Evolutionary conservation across 2,329 filamentous ascomycete species (phyloP).

Genomic region (Pyricularia grisea): DNA sequence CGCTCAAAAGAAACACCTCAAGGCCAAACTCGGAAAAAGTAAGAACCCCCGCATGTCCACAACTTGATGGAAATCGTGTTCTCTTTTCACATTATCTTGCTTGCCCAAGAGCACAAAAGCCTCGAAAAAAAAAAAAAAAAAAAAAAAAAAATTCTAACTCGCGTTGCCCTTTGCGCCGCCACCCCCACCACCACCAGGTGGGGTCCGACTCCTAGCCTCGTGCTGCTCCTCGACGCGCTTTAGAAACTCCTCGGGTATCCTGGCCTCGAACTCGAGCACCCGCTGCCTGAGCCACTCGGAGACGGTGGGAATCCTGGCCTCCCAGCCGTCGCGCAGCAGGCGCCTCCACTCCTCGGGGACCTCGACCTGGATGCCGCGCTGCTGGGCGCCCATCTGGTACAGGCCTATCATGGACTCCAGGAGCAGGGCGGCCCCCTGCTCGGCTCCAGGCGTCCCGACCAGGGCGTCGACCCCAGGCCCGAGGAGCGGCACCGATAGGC

Average conservation of each 20-base stretch:
- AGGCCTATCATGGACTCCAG: constrained; percentile 4
- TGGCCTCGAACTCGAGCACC: constrained; percentile 3
- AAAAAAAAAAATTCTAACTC: not conserved
- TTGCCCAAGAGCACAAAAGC: not conserved
- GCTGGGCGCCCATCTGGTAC: constrained; percentile 5
- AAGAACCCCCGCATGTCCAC: not conserved
- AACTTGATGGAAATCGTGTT: not conserved
- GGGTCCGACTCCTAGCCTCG: not conserved
- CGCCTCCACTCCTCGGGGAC: constrained; percentile 3
- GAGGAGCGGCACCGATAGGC: not conserved
- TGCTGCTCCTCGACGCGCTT: constrained; percentile 1
- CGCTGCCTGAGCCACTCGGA: constrained; percentile 4
- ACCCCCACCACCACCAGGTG: not conserved
- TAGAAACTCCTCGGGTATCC: constrained; percentile 1
- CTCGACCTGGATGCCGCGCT: constrained; percentile 5
- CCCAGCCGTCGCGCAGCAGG: constrained; percentile 4
- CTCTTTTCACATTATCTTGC: not conserved
- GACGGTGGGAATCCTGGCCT: constrained; percentile 4
- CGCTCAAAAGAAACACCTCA: not conserved
- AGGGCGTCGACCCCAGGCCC: not conserved
- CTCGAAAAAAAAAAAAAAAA: not conserved
- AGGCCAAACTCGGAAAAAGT: not conserved
- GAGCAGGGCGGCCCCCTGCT: constrained; percentile 2
- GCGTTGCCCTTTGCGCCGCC: not conserved
- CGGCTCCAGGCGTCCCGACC: not conserved